phyloP scores from a whole-genome alignment of 2,329 filamentous ascomycete species.

The Curvularia verruculosa region DNA sequence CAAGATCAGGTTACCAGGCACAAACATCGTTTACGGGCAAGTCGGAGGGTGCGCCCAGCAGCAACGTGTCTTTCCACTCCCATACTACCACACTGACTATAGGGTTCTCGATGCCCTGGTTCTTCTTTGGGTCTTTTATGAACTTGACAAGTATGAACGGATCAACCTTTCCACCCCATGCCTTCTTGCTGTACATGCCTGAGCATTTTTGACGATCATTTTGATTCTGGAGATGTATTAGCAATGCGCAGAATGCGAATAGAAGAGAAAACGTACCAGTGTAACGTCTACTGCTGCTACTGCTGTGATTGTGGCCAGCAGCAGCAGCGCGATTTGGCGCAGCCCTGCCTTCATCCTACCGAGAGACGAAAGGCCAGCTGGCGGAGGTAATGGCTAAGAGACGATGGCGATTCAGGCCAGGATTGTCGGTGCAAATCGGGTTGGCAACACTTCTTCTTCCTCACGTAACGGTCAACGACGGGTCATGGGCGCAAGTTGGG shows the following conservation, averaged over 20 bases:
- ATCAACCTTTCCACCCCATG: constrained; percentile 86
- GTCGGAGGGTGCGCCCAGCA: constrained; percentile 70
- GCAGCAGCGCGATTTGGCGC: constrained; percentile 41
- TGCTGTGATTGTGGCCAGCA: constrained; percentile 40
- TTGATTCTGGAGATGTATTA: constrained; percentile 65
- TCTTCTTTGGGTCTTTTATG: constrained; percentile 57
- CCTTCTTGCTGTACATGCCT: constrained; percentile 91
- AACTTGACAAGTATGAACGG: constrained; percentile 90
- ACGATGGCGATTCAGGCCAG: constrained; percentile 7
- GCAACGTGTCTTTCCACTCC: constrained; percentile 85
- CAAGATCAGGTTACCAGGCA: constrained; percentile 6
- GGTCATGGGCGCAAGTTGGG: constrained; percentile 16
- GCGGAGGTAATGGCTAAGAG: constrained; percentile 26
- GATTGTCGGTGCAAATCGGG: constrained; percentile 5
- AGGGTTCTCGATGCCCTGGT: constrained; percentile 69
- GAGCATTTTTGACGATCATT: constrained; percentile 81
- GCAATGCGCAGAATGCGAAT: background rate
- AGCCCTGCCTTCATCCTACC: constrained; percentile 45
- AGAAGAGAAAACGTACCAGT: constrained; percentile 12
- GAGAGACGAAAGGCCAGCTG: constrained; percentile 40
- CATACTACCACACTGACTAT: constrained; percentile 87
- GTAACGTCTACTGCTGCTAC: constrained; percentile 48
- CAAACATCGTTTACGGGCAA: constrained; percentile 36
- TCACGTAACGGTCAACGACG: background rate
- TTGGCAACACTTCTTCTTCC: background rate